Conservation (phyloP, 2,329 filamentous ascomycete genomes). For the Zasmidium citrigriseum region DNA sequence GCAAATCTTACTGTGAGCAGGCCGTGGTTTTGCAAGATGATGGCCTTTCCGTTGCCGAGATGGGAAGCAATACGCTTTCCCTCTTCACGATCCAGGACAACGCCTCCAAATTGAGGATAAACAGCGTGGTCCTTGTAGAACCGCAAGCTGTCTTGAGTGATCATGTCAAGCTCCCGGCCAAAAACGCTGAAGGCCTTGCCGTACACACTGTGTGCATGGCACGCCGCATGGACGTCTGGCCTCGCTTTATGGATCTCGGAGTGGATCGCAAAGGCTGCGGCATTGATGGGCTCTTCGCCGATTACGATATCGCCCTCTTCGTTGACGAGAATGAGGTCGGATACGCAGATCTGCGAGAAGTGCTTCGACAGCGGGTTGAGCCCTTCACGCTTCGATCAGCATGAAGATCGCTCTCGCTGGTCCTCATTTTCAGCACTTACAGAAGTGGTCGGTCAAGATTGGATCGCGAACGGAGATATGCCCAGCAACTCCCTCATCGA, state of each 20-base stretch:
- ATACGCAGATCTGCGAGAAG: conserved; percentile 45
- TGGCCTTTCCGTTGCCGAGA: conserved; percentile 42
- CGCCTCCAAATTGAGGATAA: conserved; percentile 48
- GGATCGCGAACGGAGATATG: conserved; percentile 46
- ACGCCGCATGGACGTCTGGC: conserved; percentile 44
- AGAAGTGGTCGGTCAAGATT: conserved; percentile 36
- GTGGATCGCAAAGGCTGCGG: conserved; percentile 50
- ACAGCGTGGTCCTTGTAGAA: conserved; percentile 46
- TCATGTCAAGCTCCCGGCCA: conserved; percentile 48
- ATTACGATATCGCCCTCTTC: conserved; percentile 44
- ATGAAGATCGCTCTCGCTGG: background rate
- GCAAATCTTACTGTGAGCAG: conserved; percentile 42
- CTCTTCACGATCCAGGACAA: conserved; percentile 47
- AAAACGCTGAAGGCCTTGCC: conserved; percentile 52
- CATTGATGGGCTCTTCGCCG: conserved; percentile 46
- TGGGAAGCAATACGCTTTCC: conserved; percentile 43
- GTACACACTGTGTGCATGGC: conserved; percentile 48
- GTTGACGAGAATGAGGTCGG: conserved; percentile 49
- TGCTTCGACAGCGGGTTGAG: conserved; percentile 48
- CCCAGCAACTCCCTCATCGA: conserved; percentile 42
- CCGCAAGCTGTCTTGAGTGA: conserved; percentile 49
- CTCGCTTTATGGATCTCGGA: conserved; percentile 42
- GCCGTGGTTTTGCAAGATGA: conserved; percentile 47
- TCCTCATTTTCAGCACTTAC: conserved; percentile 21
- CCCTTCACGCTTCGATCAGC: conserved; percentile 15